Percentiles rank a stretch among this genome's conserved stretches.
Conservation (phyloP, 768 basidiomycete species). For the Leccinum imitatum region DNA sequence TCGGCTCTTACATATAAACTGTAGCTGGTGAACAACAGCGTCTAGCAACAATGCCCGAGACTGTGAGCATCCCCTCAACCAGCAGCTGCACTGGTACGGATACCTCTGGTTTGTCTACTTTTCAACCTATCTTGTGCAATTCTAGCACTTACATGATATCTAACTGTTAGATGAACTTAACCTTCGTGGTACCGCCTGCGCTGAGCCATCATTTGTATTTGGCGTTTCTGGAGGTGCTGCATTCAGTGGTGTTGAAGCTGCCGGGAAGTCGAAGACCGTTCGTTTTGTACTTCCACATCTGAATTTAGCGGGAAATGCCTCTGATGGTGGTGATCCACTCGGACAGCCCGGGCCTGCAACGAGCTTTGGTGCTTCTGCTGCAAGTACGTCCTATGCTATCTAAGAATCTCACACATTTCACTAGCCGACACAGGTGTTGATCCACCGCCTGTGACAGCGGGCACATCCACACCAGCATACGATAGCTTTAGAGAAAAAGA, state of each 20-base stretch:
- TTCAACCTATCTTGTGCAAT: neutral
- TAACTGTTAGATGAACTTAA: neutral
- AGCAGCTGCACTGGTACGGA: no score
- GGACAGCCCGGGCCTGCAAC: conserved; percentile 50
- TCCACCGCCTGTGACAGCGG: conserved; percentile 53
- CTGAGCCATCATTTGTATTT: neutral
- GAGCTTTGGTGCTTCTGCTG: conserved; percentile 41
- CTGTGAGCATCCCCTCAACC: neutral
- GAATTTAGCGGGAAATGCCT: conserved; percentile 34
- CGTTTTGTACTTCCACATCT: conserved; percentile 34
- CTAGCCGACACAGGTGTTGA: conserved; percentile 36
- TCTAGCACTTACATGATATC: neutral
- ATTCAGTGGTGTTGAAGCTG: conserved; percentile 38
- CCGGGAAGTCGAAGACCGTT: conserved; percentile 31
- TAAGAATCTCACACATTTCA: conserved; percentile 12
- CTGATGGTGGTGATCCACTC: conserved; percentile 47
- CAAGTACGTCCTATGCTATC: conserved; percentile 24
- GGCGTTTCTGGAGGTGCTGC: conserved; percentile 14
- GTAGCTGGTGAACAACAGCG: neutral
- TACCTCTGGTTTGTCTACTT: neutral
- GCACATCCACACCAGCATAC: conserved; percentile 44
- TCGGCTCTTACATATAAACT: neutral
- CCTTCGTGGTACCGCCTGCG: neutral
- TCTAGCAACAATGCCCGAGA: neutral
- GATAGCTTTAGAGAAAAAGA: conserved; percentile 66